Evolutionary conservation across 441 rosid genomes (phyloP), one percentile per base, ranked within the genome.

Genomic region (Eruca vesicaria): DNA sequence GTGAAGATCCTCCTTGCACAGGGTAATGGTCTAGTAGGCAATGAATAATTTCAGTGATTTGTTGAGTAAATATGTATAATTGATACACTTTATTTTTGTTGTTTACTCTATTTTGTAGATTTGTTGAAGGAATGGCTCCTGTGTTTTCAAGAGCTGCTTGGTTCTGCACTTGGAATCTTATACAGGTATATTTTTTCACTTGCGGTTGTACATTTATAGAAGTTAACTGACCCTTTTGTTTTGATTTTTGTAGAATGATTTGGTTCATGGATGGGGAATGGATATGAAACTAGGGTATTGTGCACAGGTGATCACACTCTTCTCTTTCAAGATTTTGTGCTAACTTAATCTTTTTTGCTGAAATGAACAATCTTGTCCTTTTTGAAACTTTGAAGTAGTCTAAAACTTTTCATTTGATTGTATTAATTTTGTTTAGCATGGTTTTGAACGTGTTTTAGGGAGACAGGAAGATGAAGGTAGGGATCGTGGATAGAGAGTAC

Each of bases 51-150:
- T 53, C 50, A 57, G 0, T 3, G 1, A 56, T 0, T 7, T 59
- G 7, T 65, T 71, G 2, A 1, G 57, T 48, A n/a, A n/a, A n/a
- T n/a, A 2, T 15, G 23, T 69, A 16, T 50, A 8, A 50, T 1
- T 66, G 28, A 35, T 35, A 38, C 53, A 52, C 11, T 15, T 78
- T 66, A 9, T 2, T 48, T 43, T 45, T 7, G 4, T 33, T 33
- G 36, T 8, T 7, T 7, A 7, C 10, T 32, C 8, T 71, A 63
- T 66, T 69, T 84, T 38, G 56, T 72, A 93, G 98, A 75, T 96
- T 96, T 84, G 98, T 96, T 68, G 99, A 96, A 81, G 97, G 97
- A 33, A 96, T 96, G 99, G 99, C 99, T 78, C 99, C 99, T 0
- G 99, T 96, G 41, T 89, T 93, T 76, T 93, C 99, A 15, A 91